Percentiles rank a stretch among this genome's conserved stretches.
phyloP scores from a whole-genome alignment of 805 yeast genomes.

The Jamesozyma hellenica region DNA sequence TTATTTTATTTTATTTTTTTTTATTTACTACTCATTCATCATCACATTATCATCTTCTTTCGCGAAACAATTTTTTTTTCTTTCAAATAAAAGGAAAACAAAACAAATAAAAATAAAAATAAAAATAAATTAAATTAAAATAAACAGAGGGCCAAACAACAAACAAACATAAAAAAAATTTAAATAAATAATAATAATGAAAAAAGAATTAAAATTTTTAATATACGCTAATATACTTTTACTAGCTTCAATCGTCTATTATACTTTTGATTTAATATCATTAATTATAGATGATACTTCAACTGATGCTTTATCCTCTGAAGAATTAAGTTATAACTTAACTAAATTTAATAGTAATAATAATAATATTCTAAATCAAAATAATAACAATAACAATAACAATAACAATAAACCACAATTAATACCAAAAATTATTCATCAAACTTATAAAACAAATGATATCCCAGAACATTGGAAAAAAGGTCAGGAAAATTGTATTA shows the following conservation, averaged over 20 bases:
- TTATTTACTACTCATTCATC: too few relatives aligned
- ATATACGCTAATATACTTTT: slow-evolving; percentile 47
- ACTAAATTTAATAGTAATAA: slow-evolving; percentile 15
- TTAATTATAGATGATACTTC: slow-evolving; percentile 58
- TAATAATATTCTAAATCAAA: neutral
- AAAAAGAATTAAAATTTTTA: slow-evolving; percentile 51
- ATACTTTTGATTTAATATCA: slow-evolving; percentile 60
- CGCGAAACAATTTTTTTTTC: too few relatives aligned
- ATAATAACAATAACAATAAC: slow-evolving; percentile 15
- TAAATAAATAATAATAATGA: slow-evolving; percentile 32
- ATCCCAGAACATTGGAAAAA: slow-evolving; percentile 73
- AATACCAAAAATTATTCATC: slow-evolving; percentile 86
- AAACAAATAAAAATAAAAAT: too few relatives aligned
- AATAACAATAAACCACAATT: slow-evolving; percentile 12
- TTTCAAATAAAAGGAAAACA: too few relatives aligned
- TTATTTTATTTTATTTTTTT: too few relatives aligned
- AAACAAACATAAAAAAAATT: neutral
- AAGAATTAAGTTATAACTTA: slow-evolving; percentile 45
- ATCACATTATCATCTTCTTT: too few relatives aligned
- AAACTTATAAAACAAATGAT: slow-evolving; percentile 70
- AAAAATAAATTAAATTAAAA: too few relatives aligned
- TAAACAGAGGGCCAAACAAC: too few relatives aligned
- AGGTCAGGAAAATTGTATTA: slow-evolving; percentile 66
- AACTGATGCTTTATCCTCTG: slow-evolving; percentile 48
- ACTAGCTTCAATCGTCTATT: slow-evolving; percentile 43